These are phyloP conservation scores for Citrus sp. DNA, from an alignment of 345 rosid genomes.

Conservation along the genomic window DNA sequence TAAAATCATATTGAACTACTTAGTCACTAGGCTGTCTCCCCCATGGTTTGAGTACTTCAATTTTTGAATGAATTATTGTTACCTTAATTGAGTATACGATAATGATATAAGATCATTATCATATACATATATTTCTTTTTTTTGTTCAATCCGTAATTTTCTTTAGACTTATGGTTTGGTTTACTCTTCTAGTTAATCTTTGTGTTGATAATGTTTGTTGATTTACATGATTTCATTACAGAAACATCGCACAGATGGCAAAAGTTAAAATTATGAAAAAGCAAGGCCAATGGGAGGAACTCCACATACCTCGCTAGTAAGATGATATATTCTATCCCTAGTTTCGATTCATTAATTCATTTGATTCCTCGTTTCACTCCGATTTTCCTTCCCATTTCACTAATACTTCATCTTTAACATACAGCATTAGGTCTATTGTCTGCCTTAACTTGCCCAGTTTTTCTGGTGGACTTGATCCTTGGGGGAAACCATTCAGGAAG, in stretches of 20 bases:
- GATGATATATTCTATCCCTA: neutral
- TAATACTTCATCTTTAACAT: conserved; percentile 11
- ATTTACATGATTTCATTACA: conserved; percentile 20
- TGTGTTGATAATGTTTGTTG: neutral
- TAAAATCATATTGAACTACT: neutral
- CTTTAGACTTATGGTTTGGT: neutral
- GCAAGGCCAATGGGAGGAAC: conserved; percentile 61
- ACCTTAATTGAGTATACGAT: neutral
- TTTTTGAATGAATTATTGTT: neutral
- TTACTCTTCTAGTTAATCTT: neutral
- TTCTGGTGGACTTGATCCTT: conserved; percentile 75
- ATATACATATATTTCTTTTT: neutral
- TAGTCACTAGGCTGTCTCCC: neutral
- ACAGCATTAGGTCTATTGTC: conserved; percentile 67
- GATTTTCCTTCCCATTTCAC: neutral
- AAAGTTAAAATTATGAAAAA: conserved; percentile 52
- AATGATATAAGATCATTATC: neutral
- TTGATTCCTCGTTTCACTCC: conserved; percentile 3
- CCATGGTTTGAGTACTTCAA: neutral
- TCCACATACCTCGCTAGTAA: conserved; percentile 48
- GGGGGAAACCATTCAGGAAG: conserved; percentile 58
- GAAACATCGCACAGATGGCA: conserved; percentile 59
- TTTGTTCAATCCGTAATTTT: neutral
- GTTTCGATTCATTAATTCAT: neutral
- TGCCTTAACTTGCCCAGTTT: conserved; percentile 81